Evolutionary conservation across 2,329 filamentous ascomycete species (phyloP).

Genomic region (Alternaria gansuensis): DNA sequence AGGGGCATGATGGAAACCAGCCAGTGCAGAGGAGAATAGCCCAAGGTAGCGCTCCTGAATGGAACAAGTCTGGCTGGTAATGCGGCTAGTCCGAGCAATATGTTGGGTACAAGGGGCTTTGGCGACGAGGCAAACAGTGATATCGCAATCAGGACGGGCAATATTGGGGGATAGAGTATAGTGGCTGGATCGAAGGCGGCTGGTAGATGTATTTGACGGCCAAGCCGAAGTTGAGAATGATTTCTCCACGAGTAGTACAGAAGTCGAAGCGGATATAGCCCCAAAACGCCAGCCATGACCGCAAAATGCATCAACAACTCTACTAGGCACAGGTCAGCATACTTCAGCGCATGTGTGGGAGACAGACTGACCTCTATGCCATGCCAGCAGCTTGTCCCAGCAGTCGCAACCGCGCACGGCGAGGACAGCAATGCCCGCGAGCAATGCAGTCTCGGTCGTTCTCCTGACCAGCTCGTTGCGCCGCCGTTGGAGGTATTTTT

Average conservation of each 20-base stretch:
- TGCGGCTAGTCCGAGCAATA: constrained; percentile 81
- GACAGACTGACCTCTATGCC: constrained; percentile 52
- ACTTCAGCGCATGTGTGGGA: not conserved
- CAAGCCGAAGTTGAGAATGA: constrained; percentile 42
- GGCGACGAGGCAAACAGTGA: constrained; percentile 72
- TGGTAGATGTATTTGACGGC: constrained; percentile 69
- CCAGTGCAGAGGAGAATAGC: constrained; percentile 80
- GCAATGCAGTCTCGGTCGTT: constrained; percentile 63
- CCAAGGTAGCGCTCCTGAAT: constrained; percentile 63
- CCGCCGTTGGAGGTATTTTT: constrained; percentile 81
- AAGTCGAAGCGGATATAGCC: constrained; percentile 53
- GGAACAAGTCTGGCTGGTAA: constrained; percentile 79
- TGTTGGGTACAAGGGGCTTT: constrained; percentile 75
- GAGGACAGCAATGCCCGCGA: constrained; percentile 62
- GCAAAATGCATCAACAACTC: constrained; percentile 54
- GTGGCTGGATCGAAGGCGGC: constrained; percentile 89
- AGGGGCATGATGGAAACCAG: constrained; percentile 75
- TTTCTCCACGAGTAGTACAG: constrained; percentile 44
- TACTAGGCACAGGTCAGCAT: constrained; percentile 40
- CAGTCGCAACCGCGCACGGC: constrained; percentile 54
- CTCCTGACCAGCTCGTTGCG: constrained; percentile 86
- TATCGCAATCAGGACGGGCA: constrained; percentile 80
- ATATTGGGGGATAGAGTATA: constrained; percentile 81
- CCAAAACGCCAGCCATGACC: constrained; percentile 43
- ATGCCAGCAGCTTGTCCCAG: constrained; percentile 48